phyloP scores from a whole-genome alignment of 441 rosid species.

The Populus hybrid region DNA sequence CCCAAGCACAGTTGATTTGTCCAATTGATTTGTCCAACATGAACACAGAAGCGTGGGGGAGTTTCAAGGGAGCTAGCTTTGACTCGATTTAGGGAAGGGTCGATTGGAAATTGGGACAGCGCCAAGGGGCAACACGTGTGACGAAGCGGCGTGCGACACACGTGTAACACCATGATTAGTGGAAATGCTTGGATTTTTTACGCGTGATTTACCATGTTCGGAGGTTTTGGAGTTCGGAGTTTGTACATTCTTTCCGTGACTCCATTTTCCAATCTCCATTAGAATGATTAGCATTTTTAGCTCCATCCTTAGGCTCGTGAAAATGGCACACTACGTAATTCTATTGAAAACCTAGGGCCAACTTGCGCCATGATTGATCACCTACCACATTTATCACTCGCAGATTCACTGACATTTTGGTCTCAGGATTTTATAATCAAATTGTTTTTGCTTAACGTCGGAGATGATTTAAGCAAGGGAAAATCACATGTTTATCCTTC shows the following conservation, averaged over 20 bases:
- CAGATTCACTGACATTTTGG: too few species aligned
- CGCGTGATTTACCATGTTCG: too few species aligned
- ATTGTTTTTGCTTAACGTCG: too few species aligned
- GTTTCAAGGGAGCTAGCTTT: not conserved
- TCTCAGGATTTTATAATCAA: too few species aligned
- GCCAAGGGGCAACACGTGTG: constrained; percentile 4
- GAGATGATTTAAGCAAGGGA: too few species aligned
- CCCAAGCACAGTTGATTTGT: too few species aligned
- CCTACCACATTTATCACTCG: not conserved
- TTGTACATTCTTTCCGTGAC: constrained; percentile 26
- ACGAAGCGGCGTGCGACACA: not conserved
- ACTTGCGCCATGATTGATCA: not conserved
- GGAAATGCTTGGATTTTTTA: too few species aligned
- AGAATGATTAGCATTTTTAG: not conserved
- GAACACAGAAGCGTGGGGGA: not conserved
- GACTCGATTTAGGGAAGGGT: not conserved
- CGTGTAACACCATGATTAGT: not conserved
- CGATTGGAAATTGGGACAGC: not conserved
- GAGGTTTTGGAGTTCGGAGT: constrained; percentile 1
- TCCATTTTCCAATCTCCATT: constrained; percentile 10
- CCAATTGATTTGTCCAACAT: not conserved
- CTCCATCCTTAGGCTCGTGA: constrained; percentile 9
- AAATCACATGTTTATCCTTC: too few species aligned
- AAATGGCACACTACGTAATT: constrained; percentile 4
- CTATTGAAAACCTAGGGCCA: not conserved